A percentile compares a stretch with the other conserved stretches of the same genome.
phyloP scores from a whole-genome alignment of 2,329 filamentous ascomycete species.

The Colletotrichum horii region DNA sequence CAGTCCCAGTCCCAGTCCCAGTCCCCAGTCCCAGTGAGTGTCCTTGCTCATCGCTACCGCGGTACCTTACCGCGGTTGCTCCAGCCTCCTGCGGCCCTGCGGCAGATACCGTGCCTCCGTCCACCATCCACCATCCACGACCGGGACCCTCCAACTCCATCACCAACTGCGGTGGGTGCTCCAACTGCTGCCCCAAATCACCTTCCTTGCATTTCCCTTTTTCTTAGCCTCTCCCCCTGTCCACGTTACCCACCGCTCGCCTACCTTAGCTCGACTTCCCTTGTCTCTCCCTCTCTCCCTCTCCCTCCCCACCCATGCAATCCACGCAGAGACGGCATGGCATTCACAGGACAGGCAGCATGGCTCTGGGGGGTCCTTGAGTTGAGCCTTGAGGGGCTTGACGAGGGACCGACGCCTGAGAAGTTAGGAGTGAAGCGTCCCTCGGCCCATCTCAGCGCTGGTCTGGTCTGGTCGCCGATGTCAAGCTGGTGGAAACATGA shows the following conservation, averaged over 20 bases:
- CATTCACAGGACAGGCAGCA: neutral
- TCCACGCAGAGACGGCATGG: neutral
- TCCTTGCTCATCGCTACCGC: conserved; percentile 1
- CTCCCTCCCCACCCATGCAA: neutral
- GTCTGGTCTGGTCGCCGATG: neutral
- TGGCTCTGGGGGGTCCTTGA: neutral
- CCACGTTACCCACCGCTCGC: neutral
- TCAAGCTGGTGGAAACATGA: neutral
- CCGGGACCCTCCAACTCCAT: neutral
- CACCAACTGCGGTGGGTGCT: neutral
- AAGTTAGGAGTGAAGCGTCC: neutral
- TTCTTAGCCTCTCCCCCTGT: neutral
- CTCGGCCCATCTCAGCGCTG: neutral
- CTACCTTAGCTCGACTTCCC: neutral
- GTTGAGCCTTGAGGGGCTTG: neutral
- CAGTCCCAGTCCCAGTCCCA: neutral
- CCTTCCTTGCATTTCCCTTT: neutral
- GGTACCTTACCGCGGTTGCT: conserved; percentile 12
- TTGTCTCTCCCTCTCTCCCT: neutral
- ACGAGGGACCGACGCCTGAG: neutral
- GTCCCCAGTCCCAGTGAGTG: neutral
- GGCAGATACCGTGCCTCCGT: conserved; percentile 17
- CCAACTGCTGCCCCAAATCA: neutral
- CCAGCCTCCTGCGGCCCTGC: neutral
- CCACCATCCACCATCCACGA: neutral